Conservation (phyloP, 495 filamentous ascomycete species). For the Trichoderma gamsii region DNA sequence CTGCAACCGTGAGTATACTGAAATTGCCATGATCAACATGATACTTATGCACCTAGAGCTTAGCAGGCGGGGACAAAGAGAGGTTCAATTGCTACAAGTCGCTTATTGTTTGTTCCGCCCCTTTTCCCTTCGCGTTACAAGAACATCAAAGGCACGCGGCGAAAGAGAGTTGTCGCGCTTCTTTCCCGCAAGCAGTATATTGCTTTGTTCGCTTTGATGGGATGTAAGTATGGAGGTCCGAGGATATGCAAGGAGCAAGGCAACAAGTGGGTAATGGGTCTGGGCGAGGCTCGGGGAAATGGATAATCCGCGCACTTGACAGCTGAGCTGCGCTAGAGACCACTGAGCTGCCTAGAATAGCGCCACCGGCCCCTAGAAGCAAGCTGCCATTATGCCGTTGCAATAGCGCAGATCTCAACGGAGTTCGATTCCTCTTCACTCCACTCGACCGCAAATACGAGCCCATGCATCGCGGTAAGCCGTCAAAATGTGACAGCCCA, state of each 20-base stretch:
- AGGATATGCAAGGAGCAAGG: conserved; percentile 6
- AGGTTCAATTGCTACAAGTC: neutral
- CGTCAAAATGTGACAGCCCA: neutral
- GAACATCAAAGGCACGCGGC: neutral
- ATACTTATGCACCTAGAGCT: conserved; percentile 16
- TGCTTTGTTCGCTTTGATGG: neutral
- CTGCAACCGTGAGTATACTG: conserved; percentile 16
- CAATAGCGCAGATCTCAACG: no score
- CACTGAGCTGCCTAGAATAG: no score
- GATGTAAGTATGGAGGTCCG: neutral
- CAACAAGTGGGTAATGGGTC: neutral
- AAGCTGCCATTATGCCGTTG: no score
- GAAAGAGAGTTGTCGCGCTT: neutral
- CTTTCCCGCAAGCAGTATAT: neutral
- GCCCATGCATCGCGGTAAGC: neutral
- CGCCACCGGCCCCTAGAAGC: no score
- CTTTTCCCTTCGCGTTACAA: neutral
- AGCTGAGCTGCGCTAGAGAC: neutral
- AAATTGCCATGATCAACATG: conserved; percentile 9
- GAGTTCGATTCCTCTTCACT: no score
- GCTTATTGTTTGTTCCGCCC: neutral
- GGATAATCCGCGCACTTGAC: neutral
- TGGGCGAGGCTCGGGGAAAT: neutral
- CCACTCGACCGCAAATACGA: neutral
- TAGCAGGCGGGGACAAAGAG: conserved; percentile 7